phyloP scores from a whole-genome alignment of 805 yeast genomes.

The Kurtzmaniella fragi region DNA sequence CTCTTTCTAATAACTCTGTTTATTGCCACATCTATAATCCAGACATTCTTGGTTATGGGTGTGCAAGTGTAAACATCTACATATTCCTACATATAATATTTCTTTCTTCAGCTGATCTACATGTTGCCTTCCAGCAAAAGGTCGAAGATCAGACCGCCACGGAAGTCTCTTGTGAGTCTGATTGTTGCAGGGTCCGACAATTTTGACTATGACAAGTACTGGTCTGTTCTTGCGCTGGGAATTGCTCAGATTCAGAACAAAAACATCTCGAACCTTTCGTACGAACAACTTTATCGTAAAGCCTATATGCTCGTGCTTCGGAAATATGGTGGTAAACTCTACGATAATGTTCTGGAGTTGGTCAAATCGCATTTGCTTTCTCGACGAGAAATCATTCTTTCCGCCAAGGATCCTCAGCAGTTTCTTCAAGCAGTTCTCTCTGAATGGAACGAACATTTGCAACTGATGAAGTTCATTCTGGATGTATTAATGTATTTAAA shows the following conservation, averaged over 20 bases:
- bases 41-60: too few relatives aligned
- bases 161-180: conserved; percentile 29
- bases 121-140: conserved; percentile 36
- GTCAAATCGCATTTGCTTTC: conserved; percentile 43
- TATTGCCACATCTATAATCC: too few relatives aligned
- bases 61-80: too few relatives aligned
- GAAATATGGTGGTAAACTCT: conserved; percentile 61
- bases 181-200: conserved; percentile 19
- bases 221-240: conserved; percentile 64
- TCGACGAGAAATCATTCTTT: conserved; percentile 14
- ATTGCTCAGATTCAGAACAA: conserved; percentile 66
- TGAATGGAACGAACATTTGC: conserved; percentile 70
- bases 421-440: conserved; percentile 31
- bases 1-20: too few relatives aligned
- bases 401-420: conserved; percentile 16
- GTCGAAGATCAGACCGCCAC: conserved; percentile 64
- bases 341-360: conserved; percentile 51
- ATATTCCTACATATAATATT: too few relatives aligned
- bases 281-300: conserved; percentile 75
- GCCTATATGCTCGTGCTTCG: conserved; percentile 73
- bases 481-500: conserved; percentile 86
- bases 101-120: neutral
- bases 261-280: conserved; percentile 69
- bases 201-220: conserved; percentile 58
- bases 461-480: conserved; percentile 71